Evolutionary conservation across 176 grass and related monocot genomes (phyloP), one percentile per base, ranked within the genome.

Genomic region (Rhipidocladum racemiflorum): DNA sequence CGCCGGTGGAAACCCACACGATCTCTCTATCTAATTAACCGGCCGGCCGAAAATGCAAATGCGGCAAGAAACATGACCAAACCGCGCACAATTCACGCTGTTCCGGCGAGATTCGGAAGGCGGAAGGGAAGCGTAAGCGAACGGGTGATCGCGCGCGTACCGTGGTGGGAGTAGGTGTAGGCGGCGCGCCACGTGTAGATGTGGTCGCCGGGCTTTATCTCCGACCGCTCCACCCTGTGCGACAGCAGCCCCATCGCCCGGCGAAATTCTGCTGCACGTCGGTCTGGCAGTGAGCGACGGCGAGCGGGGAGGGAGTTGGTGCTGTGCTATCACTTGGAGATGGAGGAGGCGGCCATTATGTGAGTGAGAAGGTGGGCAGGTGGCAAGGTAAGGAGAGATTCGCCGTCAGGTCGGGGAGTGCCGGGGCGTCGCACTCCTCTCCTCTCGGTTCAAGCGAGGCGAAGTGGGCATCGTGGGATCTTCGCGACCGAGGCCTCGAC

Each of bases 121-220:
- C 24, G 6, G 44, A 15, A 27, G 20, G 61, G 44, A 18, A 20
- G 44, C 2, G 17, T 21, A 53, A 21, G 18, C 53, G 20, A 55
- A 44, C 42, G 9, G 55, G 24, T 6, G 9, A 30, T 34, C 14
- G 7, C 10, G 51, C 6, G 34, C 48, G n/a, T 87, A 97, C 94
- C 91, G 68, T 97, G 94, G 51, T 97, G 94, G 35, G 86, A 88
- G 87, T 97, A 93, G 81, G 87, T 65, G 78, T 68, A 90, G 70
- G 81, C 77, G 10, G 89, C 77, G 44, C 89, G 82, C 94, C 94
- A 97, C 13, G 91, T 83, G 86, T 97, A 97, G 84, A 97, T 88
- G 91, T 97, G 94, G 68, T 97, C 91, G 77, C 94, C 87, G 62
- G 94, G 72, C 69, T 84, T 89, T 0, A 97, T 29, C 84, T 93